Evolutionary conservation across 2,329 filamentous ascomycete species (phyloP).

Genomic region (Colletotrichum magnum): DNA sequence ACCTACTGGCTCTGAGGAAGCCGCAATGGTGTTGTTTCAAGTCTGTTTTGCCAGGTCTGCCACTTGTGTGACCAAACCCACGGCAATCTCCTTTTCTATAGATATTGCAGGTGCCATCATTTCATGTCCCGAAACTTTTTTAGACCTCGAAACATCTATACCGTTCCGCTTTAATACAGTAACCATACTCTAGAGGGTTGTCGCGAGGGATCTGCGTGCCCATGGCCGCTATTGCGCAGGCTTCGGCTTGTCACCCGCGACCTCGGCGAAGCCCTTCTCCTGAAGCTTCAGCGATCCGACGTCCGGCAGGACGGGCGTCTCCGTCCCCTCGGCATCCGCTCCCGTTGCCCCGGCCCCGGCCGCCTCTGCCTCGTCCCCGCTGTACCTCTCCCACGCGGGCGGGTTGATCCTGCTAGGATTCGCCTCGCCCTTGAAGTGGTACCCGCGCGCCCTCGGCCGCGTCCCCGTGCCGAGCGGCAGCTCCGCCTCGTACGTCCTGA

Average conservation of each 20-base stretch:
- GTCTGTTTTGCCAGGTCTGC: no score
- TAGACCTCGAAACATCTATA: no score
- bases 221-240: neutral
- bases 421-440: constrained; percentile 82
- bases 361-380: constrained; percentile 38
- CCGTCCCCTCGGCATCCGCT: constrained; percentile 61
- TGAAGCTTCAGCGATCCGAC: constrained; percentile 64
- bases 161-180: neutral
- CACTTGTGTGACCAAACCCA: no score
- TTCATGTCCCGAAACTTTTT: no score
- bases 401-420: constrained; percentile 77
- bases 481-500: constrained; percentile 73
- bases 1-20: no score
- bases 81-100: no score
- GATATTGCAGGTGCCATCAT: no score
- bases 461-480: constrained; percentile 82
- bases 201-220: neutral
- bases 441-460: constrained; percentile 85
- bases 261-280: constrained; percentile 66
- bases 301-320: constrained; percentile 65
- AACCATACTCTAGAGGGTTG: neutral
- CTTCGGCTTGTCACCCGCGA: constrained; percentile 48
- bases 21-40: no score
- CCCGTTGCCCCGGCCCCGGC: constrained; percentile 49
- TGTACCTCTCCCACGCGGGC: constrained; percentile 74